phyloP scores from a whole-genome alignment of 2,329 filamentous ascomycete species.

The Pseudogymnoascus sp. region DNA sequence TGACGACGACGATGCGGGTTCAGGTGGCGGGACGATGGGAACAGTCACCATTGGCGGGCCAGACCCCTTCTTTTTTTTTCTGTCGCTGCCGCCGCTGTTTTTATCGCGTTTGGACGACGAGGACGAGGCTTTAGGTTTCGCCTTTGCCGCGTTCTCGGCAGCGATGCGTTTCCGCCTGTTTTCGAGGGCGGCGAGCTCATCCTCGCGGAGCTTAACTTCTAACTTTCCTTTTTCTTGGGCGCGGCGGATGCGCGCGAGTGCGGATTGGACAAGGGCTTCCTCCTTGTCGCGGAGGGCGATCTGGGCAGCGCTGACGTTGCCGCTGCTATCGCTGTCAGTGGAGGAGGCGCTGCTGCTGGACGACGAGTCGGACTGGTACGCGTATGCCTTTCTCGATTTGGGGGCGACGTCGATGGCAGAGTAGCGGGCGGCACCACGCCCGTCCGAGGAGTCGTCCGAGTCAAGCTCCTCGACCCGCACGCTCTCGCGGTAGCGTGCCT shows the following conservation, averaged over 20 bases:
- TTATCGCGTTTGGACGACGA: background rate
- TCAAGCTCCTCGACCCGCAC: slow-evolving; percentile 57
- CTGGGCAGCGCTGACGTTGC: slow-evolving; percentile 39
- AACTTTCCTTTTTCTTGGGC: slow-evolving; percentile 67
- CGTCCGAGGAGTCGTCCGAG: slow-evolving; percentile 43
- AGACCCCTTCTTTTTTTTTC: slow-evolving; percentile 20
- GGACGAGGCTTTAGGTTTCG: slow-evolving; percentile 7
- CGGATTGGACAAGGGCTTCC: slow-evolving; percentile 66
- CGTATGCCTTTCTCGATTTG: slow-evolving; percentile 12
- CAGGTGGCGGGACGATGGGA: slow-evolving; percentile 22
- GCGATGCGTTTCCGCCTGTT: slow-evolving; percentile 53
- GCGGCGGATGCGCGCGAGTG: slow-evolving; percentile 69
- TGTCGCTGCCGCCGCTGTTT: slow-evolving; percentile 17
- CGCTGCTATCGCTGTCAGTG: slow-evolving; percentile 38
- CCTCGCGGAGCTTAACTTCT: slow-evolving; percentile 70
- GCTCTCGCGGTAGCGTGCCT: slow-evolving; percentile 41
- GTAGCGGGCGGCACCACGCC: slow-evolving; percentile 49
- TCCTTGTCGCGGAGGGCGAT: slow-evolving; percentile 56
- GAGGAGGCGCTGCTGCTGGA: background rate
- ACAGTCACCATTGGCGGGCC: slow-evolving; percentile 18
- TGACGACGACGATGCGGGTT: slow-evolving; percentile 29
- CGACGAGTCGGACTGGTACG: background rate
- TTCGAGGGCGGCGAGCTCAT: slow-evolving; percentile 74
- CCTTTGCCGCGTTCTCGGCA: slow-evolving; percentile 28
- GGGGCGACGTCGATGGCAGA: slow-evolving; percentile 49